Evolutionary conservation across 371 early-diverging fungal species (phyloP).

Genomic region (Syncephalastrum contaminatum): DNA sequence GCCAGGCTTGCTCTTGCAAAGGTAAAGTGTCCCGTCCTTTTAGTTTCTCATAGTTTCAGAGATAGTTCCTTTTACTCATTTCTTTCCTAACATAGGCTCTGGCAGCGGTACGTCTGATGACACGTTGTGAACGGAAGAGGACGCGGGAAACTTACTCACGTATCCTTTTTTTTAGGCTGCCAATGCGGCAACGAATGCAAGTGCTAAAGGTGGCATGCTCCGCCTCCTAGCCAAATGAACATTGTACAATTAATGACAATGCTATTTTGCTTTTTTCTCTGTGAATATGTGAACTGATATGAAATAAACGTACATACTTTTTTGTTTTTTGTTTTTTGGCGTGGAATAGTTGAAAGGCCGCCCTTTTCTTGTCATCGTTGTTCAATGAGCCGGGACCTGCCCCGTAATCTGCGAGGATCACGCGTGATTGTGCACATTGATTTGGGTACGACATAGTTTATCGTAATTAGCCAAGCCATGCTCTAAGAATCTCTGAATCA

Average conservation of each 20-base stretch:
- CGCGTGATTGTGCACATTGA: slow-evolving; percentile 66
- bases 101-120: too few species aligned
- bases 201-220: background rate
- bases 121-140: too few species aligned
- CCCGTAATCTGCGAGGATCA: slow-evolving; percentile 49
- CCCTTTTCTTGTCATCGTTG: too few species aligned
- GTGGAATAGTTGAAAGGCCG: too few species aligned
- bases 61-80: background rate
- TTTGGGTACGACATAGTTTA: slow-evolving; percentile 35
- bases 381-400: slow-evolving; percentile 19
- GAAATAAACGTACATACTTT: too few species aligned
- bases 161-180: slow-evolving; percentile 4
- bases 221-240: too few species aligned
- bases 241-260: too few species aligned
- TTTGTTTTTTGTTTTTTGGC: too few species aligned
- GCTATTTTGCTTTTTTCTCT: too few species aligned
- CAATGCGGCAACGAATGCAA: slow-evolving; percentile 1
- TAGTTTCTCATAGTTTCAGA: background rate
- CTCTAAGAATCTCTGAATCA: slow-evolving; percentile 8
- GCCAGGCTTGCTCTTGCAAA: slow-evolving; percentile 7
- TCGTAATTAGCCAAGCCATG: background rate
- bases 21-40: background rate
- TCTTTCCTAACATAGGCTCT: too few species aligned
- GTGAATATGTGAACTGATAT: too few species aligned
- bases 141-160: too few species aligned